phyloP scores from a whole-genome alignment of 495 filamentous ascomycete species.

The Penicillium tannophilum region DNA sequence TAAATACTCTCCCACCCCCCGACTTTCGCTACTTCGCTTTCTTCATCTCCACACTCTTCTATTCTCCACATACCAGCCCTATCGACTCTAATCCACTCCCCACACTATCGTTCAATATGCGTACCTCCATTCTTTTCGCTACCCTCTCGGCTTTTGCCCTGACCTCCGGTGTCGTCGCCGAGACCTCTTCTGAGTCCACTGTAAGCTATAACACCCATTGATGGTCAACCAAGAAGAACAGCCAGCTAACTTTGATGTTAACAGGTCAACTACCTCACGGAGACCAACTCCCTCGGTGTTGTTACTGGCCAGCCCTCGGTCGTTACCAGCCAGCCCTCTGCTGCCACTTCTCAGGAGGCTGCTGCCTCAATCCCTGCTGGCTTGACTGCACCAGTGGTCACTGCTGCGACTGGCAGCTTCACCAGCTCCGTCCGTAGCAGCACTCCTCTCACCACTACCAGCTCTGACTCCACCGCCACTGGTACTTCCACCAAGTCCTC shows the following conservation, averaged over 20 bases:
- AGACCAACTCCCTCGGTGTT: constrained; percentile 59
- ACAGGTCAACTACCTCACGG: constrained; percentile 42
- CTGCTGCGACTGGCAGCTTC: constrained; percentile 19
- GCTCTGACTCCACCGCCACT: constrained; percentile 21
- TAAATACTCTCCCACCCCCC: constrained; percentile 1
- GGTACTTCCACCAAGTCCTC: constrained; percentile 19
- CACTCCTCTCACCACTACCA: constrained; percentile 11
- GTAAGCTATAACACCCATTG: constrained; percentile 20
- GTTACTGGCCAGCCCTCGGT: constrained; percentile 52
- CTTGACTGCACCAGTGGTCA: constrained; percentile 31
- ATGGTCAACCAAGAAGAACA: neutral
- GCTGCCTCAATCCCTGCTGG: constrained; percentile 55
- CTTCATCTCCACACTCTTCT: constrained; percentile 7
- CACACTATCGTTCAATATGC: constrained; percentile 37
- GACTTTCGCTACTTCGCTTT: neutral
- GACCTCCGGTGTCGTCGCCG: constrained; percentile 21
- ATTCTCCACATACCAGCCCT: neutral
- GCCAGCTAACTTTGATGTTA: neutral
- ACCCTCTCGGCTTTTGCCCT: constrained; percentile 45
- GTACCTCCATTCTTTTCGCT: constrained; percentile 41
- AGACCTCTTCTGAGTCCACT: neutral
- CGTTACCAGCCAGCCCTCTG: constrained; percentile 41
- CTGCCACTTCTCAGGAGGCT: constrained; percentile 44
- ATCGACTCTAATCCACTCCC: neutral
- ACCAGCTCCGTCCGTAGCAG: constrained; percentile 18